phyloP scores from a whole-genome alignment of 1,284 basidiomycete genomes.

The Ganoderma multipileum region DNA sequence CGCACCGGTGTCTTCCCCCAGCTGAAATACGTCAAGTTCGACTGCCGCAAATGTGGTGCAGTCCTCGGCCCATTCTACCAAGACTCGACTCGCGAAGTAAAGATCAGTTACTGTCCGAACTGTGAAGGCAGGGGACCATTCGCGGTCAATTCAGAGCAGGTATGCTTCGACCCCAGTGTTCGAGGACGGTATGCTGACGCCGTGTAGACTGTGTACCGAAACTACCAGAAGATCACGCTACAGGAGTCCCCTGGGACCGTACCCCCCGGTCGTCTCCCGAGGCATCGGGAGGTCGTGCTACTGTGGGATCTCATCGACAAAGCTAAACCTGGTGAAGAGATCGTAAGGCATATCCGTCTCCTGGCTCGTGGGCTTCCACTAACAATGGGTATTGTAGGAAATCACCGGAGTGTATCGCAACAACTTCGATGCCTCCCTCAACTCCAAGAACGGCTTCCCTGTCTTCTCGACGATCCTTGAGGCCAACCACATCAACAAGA shows the following conservation, averaged over 20 bases:
- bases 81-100: constrained; percentile 94
- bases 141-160: constrained; percentile 95
- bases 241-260: constrained; percentile 99
- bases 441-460: constrained; percentile 99
- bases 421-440: constrained; percentile 98
- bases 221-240: constrained; percentile 99
- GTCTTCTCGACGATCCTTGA: constrained; percentile 99
- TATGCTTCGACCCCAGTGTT: constrained; percentile 38
- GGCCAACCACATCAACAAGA: constrained; percentile 98
- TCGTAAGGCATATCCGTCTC: constrained; percentile 60
- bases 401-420: constrained; percentile 98
- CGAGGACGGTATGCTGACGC: background rate
- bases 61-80: constrained; percentile 98
- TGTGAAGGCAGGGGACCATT: constrained; percentile 97
- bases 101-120: constrained; percentile 92
- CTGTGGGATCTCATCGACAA: constrained; percentile 98
- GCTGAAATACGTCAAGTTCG: constrained; percentile 99
- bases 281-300: constrained; percentile 96
- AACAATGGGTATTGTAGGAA: constrained; percentile 57
- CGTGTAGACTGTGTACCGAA: constrained; percentile 92
- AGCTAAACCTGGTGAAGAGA: constrained; percentile 98
- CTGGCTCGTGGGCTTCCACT: constrained; percentile 11
- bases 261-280: constrained; percentile 93
- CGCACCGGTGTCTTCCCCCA: constrained; percentile 98
- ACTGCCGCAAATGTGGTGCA: constrained; percentile 92